Evolutionary conservation across 106 monocot species (phyloP).

Genomic region (Dioscorea dumetorum): DNA sequence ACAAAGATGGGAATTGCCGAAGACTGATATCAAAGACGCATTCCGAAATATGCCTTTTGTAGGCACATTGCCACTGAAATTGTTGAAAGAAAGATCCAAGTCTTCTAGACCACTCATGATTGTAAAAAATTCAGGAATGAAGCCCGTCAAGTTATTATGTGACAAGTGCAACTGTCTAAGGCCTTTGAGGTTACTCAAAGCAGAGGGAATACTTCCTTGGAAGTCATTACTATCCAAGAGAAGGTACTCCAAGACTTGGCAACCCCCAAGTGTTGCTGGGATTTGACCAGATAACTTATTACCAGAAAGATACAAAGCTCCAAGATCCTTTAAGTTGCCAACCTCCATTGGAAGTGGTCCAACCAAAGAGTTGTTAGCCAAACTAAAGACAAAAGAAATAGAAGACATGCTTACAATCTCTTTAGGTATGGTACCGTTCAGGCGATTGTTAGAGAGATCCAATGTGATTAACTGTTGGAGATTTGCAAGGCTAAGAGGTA

Average conservation of each 20-base stretch:
- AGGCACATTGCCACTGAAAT: background rate
- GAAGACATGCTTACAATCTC: background rate
- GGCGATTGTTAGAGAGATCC: background rate
- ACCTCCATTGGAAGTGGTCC: background rate
- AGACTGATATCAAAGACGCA: background rate
- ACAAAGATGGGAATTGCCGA: constrained; percentile 8
- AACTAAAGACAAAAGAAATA: background rate
- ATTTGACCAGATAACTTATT: background rate
- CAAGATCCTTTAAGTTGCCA: background rate
- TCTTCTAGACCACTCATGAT: background rate
- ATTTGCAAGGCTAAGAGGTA: constrained; percentile 1
- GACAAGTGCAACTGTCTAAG: background rate
- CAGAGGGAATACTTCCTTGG: background rate
- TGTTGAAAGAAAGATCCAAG: background rate
- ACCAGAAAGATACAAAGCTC: background rate
- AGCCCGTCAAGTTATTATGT: background rate
- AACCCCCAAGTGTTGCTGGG: background rate
- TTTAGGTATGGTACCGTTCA: constrained; percentile 5
- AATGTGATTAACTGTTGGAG: constrained; percentile 1
- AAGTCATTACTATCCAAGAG: background rate
- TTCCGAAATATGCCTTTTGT: background rate
- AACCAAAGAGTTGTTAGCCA: background rate
- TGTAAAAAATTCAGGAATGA: background rate
- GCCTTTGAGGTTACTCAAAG: background rate
- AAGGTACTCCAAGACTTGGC: background rate